These are phyloP conservation scores for Penicillium sclerotigenum DNA, from an alignment of 2,329 filamentous ascomycete genomes.

Conservation along the genomic window DNA sequence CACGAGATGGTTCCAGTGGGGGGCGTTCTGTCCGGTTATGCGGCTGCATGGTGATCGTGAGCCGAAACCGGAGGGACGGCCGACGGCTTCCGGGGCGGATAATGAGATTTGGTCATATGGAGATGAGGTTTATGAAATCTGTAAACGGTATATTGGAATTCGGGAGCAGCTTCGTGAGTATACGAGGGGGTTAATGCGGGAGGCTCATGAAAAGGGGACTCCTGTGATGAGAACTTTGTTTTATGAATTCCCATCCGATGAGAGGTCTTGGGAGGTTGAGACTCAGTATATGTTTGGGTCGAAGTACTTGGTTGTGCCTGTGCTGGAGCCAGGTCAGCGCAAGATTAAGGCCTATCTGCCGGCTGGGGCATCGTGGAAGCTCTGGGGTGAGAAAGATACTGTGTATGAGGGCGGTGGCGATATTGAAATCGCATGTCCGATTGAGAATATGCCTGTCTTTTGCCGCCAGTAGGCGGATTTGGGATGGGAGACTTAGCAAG, in stretches of 20 bases:
- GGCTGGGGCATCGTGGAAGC: conserved; percentile 45
- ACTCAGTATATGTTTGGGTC: conserved; percentile 63
- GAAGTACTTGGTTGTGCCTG: conserved; percentile 58
- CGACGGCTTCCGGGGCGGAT: conserved; percentile 27
- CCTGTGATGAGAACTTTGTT: conserved; percentile 63
- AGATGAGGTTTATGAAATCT: conserved; percentile 58
- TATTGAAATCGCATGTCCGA: conserved; percentile 44
- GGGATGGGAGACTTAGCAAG: background rate
- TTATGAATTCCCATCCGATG: conserved; percentile 60
- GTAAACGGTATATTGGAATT: conserved; percentile 57
- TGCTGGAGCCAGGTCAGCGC: conserved; percentile 50
- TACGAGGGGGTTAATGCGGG: conserved; percentile 56
- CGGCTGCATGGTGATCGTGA: conserved; percentile 64
- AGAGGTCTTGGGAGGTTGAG: conserved; percentile 55
- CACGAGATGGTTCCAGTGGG: conserved; percentile 68
- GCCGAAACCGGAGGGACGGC: conserved; percentile 45
- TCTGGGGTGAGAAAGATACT: conserved; percentile 33
- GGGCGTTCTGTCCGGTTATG: conserved; percentile 65
- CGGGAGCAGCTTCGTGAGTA: conserved; percentile 59
- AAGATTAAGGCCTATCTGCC: conserved; percentile 55
- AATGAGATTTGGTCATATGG: conserved; percentile 66
- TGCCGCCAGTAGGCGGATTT: conserved; percentile 14
- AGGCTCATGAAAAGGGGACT: conserved; percentile 58
- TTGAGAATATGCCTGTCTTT: conserved; percentile 51
- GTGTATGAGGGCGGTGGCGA: conserved; percentile 40